Base-by-base conservation (phyloP, 176 grass and related monocot genomes). In the Puya raimondii region DNA sequence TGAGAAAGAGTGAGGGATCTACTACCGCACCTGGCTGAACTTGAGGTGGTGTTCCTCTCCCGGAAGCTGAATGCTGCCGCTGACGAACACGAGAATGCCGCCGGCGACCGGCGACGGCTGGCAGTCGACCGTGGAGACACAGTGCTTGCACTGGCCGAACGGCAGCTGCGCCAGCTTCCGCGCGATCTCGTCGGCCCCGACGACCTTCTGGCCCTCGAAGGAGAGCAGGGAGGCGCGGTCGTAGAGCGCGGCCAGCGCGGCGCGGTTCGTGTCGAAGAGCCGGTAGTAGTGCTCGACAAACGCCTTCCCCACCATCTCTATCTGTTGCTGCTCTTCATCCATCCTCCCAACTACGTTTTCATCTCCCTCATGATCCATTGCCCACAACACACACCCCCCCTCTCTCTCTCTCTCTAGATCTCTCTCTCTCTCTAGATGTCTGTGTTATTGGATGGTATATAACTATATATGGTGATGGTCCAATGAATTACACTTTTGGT, bases 231-330 rank as follows among this genome's bases (percentile, higher is more conserved):
- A 96, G 48, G 70, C 70, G 20, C 13, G 25, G 72, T 78, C 56
- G 85, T 96, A 96, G 65, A 96, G 87, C 54, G 69, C 17, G 2
- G 76, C 68, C 4, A 96, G 84, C 29, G 81, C 73, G 11, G 66
- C 70, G 27, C 84, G 91, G 79, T 80, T 73, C n/a, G 67, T 27
- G 73, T 91, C 87, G 79, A 91, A 96, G 27, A 86, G 78, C 12
- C 70, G 29, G 91, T 85, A 96, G 87, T 87, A 96, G 84, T 85
- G 81, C 0, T 87, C 84, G 54, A 96, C 84, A 75, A 91, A 91
- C 53, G 87, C 84, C 79, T 85, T 85, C n/a, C 70, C 81, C 53
- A 96, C 91, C 54, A 69, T 47, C 61, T 96, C 91, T 2, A 50
- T 42, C 33, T 42, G 17, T 48, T 73, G 83, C 48, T 73, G 83